Percentiles rank a stretch among this genome's conserved stretches.
phyloP scores from a whole-genome alignment of 2,329 filamentous ascomycete genomes.

The Whalleya microplaca region DNA sequence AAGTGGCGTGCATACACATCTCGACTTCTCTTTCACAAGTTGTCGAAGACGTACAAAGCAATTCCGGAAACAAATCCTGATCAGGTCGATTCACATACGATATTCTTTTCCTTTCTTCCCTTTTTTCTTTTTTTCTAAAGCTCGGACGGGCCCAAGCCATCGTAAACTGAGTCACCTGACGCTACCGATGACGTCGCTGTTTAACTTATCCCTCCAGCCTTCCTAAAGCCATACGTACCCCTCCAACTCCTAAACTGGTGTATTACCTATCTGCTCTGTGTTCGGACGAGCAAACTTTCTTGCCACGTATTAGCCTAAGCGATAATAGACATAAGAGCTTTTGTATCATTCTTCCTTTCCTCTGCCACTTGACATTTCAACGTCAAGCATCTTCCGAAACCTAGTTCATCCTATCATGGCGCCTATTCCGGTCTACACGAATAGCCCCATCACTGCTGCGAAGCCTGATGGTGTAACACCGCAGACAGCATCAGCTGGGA shows the following conservation, averaged over 20 bases:
- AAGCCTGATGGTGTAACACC: conserved; percentile 49
- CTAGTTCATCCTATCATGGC: conserved; percentile 50
- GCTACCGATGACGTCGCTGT: conserved; percentile 23
- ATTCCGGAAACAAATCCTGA: not conserved
- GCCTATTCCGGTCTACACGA: conserved; percentile 62
- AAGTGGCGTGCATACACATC: too few species aligned
- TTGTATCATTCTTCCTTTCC: not conserved
- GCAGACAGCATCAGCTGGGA: conserved; percentile 26
- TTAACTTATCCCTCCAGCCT: conserved; percentile 5
- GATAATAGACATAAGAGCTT: not conserved
- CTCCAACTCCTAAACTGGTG: not conserved
- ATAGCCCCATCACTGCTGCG: conserved; percentile 59
- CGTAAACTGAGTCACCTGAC: conserved; percentile 20
- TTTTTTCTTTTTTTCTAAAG: not conserved
- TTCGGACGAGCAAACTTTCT: not conserved
- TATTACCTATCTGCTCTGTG: not conserved
- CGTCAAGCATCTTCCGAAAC: not conserved
- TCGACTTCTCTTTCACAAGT: not conserved
- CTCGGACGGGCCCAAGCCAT: conserved; percentile 12
- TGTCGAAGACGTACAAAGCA: not conserved
- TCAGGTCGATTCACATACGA: not conserved
- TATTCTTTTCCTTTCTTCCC: not conserved
- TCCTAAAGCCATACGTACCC: not conserved
- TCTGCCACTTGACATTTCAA: not conserved
- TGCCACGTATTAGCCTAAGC: not conserved